Percentiles rank a stretch among this genome's conserved stretches.
These are phyloP conservation scores for Pestalotiopsis sp. DNA, from an alignment of 2,329 filamentous ascomycete species.

Conservation along the genomic window DNA sequence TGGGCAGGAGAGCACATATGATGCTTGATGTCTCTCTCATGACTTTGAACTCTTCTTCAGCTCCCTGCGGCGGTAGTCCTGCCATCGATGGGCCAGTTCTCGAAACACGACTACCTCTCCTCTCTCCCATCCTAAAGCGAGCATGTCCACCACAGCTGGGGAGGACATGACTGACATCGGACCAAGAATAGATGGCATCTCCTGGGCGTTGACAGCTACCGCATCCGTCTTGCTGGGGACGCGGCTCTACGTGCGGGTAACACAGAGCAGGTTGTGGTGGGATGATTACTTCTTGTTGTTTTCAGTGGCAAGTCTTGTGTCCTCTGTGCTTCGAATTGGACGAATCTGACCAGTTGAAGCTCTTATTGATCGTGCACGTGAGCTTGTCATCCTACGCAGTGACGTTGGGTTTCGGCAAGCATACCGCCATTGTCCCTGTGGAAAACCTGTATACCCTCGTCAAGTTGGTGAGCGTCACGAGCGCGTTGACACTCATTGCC, in stretches of 20 bases:
- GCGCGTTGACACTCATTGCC: conserved; percentile 26
- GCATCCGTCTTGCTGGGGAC: conserved; percentile 10
- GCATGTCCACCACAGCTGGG: conserved; percentile 5
- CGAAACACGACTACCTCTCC: background rate
- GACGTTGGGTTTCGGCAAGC: conserved; percentile 11
- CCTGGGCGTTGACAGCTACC: conserved; percentile 14
- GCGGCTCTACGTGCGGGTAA: conserved; percentile 12
- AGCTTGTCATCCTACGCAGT: conserved; percentile 12
- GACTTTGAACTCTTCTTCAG: background rate
- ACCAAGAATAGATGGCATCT: conserved; percentile 10
- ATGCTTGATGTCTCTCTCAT: background rate
- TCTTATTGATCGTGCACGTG: background rate
- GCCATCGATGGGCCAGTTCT: background rate
- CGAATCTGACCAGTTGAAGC: background rate
- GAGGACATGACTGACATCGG: conserved; percentile 1
- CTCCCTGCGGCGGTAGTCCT: background rate
- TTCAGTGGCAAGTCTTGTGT: conserved; percentile 13
- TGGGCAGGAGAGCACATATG: background rate
- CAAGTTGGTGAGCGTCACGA: conserved; percentile 1
- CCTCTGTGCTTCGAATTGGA: background rate
- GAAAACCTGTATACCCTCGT: background rate
- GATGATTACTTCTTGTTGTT: conserved; percentile 13
- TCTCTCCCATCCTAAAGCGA: background rate
- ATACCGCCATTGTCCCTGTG: conserved; percentile 3
- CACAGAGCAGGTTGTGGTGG: conserved; percentile 12